phyloP scores from a whole-genome alignment of 2,329 filamentous ascomycete species.

The Mycosphaerella sp. region DNA sequence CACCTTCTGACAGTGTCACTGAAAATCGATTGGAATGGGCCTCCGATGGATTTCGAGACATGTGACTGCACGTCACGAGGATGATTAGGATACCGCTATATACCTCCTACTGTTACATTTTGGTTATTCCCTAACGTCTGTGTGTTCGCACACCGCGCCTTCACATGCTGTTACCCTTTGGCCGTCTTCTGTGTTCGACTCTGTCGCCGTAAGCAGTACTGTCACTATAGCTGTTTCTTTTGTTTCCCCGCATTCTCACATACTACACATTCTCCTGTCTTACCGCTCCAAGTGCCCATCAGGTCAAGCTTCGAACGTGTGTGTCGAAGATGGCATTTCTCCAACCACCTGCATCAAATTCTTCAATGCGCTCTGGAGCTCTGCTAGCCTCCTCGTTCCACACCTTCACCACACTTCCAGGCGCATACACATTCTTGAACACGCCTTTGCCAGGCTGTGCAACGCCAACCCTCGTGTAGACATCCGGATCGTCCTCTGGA shows the following conservation, averaged over 20 bases:
- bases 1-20: no score
- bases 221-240: background rate
- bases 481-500: constrained; percentile 66
- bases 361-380: constrained; percentile 68
- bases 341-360: constrained; percentile 68
- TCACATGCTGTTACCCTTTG: background rate
- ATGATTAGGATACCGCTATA: background rate
- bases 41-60: no score
- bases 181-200: background rate
- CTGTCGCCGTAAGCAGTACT: background rate
- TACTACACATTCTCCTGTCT: background rate
- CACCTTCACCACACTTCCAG: constrained; percentile 81
- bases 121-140: background rate
- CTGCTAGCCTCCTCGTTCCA: constrained; percentile 73
- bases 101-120: background rate
- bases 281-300: background rate
- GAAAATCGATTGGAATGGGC: no score
- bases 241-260: background rate
- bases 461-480: constrained; percentile 68
- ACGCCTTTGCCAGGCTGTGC: constrained; percentile 55
- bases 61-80: background rate
- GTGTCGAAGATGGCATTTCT: constrained; percentile 73
- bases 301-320: constrained; percentile 27
- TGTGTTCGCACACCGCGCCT: background rate
- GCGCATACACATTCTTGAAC: constrained; percentile 80